Evolutionary conservation across 2,329 filamentous ascomycete species (phyloP).

Genomic region (Didymella lethalis): DNA sequence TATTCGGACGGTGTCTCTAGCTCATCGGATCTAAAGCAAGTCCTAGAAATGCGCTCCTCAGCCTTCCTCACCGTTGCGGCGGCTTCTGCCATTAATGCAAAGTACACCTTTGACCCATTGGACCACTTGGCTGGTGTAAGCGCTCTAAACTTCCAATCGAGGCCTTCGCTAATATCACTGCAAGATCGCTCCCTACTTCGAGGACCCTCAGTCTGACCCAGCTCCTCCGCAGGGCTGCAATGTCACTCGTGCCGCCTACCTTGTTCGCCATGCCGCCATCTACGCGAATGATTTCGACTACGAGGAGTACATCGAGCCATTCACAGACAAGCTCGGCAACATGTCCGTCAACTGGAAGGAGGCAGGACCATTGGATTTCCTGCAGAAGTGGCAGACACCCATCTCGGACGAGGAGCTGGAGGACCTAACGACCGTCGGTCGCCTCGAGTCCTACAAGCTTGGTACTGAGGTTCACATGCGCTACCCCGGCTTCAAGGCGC

Average conservation of each 20-base stretch:
- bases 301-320: constrained; percentile 60
- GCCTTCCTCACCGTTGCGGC: constrained; percentile 36
- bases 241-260: constrained; percentile 58
- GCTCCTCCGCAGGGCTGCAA: constrained; percentile 60
- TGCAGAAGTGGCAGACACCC: constrained; percentile 65
- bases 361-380: constrained; percentile 64
- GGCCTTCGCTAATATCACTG: neutral
- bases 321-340: constrained; percentile 65
- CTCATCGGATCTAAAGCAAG: neutral
- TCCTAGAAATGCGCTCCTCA: constrained; percentile 28
- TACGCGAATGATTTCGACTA: constrained; percentile 63
- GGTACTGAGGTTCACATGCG: constrained; percentile 66
- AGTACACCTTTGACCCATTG: constrained; percentile 57
- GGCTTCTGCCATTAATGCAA: constrained; percentile 38
- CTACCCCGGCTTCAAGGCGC: constrained; percentile 63
- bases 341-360: constrained; percentile 66
- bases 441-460: constrained; percentile 66
- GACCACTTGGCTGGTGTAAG: constrained; percentile 56
- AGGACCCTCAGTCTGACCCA: constrained; percentile 58
- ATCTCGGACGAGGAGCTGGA: constrained; percentile 65
- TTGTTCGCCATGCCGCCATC: constrained; percentile 61
- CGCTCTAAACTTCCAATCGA: neutral
- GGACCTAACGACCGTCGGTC: constrained; percentile 68
- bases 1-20: neutral
- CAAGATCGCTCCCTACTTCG: constrained; percentile 58